phyloP scores from a whole-genome alignment of 1,139 yeast genomes.

The Kurtzmaniella quercitrusa region DNA sequence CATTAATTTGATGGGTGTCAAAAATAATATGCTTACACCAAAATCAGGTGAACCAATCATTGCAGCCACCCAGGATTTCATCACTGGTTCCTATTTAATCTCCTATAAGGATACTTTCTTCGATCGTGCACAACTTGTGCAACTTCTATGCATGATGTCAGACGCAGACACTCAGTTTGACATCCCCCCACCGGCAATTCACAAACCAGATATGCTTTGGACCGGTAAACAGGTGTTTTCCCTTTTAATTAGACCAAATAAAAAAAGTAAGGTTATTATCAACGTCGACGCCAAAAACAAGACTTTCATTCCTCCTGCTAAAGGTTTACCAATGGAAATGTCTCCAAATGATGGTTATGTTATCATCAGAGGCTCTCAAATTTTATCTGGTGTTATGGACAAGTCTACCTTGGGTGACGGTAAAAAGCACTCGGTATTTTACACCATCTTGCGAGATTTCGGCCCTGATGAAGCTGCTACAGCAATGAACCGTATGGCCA shows the following conservation, averaged over 20 bases:
- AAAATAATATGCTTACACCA: constrained; percentile 90
- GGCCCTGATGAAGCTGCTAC: constrained; percentile 94
- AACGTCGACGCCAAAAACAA: constrained; percentile 94
- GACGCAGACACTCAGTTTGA: constrained; percentile 88
- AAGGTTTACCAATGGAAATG: constrained; percentile 81
- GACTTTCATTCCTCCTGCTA: constrained; percentile 70
- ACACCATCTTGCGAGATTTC: constrained; percentile 88
- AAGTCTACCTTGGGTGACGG: constrained; percentile 96
- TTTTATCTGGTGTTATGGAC: constrained; percentile 94
- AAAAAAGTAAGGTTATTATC: constrained; percentile 69
- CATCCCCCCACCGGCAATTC: constrained; percentile 90
- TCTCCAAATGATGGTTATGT: constrained; percentile 97
- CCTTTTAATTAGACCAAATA: constrained; percentile 79
- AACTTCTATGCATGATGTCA: constrained; percentile 90
- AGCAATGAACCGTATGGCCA: constrained; percentile 99
- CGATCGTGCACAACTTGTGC: constrained; percentile 81
- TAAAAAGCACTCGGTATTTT: constrained; percentile 94
- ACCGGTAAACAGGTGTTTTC: constrained; percentile 97
- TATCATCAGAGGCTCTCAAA: constrained; percentile 82
- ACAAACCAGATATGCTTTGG: constrained; percentile 89
- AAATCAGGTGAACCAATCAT: constrained; percentile 98
- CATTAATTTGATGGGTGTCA: constrained; percentile 95
- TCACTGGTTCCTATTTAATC: constrained; percentile 90
- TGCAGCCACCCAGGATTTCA: constrained; percentile 99
- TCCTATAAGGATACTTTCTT: constrained; percentile 92